Percentiles rank a stretch among this genome's conserved stretches.
phyloP scores from a whole-genome alignment of 441 rosid genomes.

The Gossypium davidsonii region DNA sequence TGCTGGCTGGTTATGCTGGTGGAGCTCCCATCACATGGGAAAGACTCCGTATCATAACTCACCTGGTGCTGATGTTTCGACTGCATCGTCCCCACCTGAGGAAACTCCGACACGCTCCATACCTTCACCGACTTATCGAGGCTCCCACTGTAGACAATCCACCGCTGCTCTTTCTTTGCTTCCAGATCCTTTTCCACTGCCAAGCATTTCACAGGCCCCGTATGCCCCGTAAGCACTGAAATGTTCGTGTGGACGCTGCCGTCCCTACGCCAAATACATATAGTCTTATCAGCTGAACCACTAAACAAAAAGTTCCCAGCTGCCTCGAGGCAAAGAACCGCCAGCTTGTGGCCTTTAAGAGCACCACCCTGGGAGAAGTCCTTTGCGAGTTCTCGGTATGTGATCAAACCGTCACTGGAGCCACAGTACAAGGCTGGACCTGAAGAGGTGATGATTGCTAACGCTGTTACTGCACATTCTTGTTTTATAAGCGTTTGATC shows the following conservation, averaged over 20 bases:
- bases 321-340: constrained; percentile 67
- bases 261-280: constrained; percentile 73
- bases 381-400: constrained; percentile 66
- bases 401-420: constrained; percentile 81
- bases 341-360: constrained; percentile 68
- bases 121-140: constrained; percentile 90
- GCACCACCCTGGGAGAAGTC: constrained; percentile 57
- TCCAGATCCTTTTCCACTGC: constrained; percentile 56
- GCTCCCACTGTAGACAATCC: constrained; percentile 82
- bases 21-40: constrained; percentile 45
- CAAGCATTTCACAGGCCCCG: constrained; percentile 85
- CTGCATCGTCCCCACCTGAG: constrained; percentile 35
- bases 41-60: constrained; percentile 30
- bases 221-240: constrained; percentile 77
- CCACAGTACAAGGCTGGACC: constrained; percentile 62
- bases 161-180: constrained; percentile 34
- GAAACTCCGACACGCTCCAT: constrained; percentile 76
- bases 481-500: constrained; percentile 56
- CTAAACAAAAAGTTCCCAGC: constrained; percentile 60
- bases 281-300: constrained; percentile 87
- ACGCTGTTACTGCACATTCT: constrained; percentile 71
- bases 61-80: constrained; percentile 25
- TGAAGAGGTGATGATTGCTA: constrained; percentile 38
- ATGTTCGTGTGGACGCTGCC: constrained; percentile 57
- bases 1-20: constrained; percentile 34